These are phyloP conservation scores for Metschnikowia similis DNA, from an alignment of 805 yeast genomes.

Conservation along the genomic window DNA sequence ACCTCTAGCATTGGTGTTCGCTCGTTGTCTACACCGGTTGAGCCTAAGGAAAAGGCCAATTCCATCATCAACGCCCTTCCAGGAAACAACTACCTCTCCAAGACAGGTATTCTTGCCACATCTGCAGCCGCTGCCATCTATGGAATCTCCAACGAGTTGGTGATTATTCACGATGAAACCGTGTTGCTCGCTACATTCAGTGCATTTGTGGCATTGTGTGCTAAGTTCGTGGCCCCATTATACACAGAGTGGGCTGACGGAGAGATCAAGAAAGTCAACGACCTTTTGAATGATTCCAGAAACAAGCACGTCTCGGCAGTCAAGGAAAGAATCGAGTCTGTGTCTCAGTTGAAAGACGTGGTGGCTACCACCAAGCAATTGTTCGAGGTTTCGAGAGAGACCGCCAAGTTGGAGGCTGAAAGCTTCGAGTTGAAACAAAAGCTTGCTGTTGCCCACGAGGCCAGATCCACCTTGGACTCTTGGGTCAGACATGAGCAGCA, in stretches of 20 bases:
- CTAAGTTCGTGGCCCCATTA: conserved; percentile 89
- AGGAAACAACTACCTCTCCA: conserved; percentile 80
- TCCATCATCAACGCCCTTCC: conserved; percentile 90
- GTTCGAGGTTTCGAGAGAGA: conserved; percentile 93
- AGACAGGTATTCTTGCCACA: conserved; percentile 94
- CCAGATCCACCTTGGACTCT: conserved; percentile 92
- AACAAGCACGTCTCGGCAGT: conserved; percentile 89
- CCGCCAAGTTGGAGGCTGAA: conserved; percentile 92
- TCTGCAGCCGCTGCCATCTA: conserved; percentile 90
- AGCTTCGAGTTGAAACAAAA: conserved; percentile 90
- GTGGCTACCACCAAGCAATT: conserved; percentile 86
- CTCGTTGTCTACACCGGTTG: conserved; percentile 63
- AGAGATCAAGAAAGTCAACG: conserved; percentile 75
- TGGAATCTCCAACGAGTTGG: conserved; percentile 89
- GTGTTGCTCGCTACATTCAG: conserved; percentile 76
- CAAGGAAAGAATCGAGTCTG: conserved; percentile 84
- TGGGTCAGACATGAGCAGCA: conserved; percentile 98
- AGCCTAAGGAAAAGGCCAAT: conserved; percentile 88
- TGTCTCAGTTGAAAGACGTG: conserved; percentile 85
- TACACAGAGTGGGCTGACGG: conserved; percentile 93
- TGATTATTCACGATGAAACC: conserved; percentile 92
- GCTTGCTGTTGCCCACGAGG: conserved; percentile 83
- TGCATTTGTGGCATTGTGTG: conserved; percentile 68
- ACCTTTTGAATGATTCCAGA: conserved; percentile 82
- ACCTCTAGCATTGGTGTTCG: conserved; percentile 55